Percentiles rank a stretch among this genome's conserved stretches.
Evolutionary conservation across 1,284 basidiomycete genomes (phyloP).

Genomic region (Rhodotorula sp.): DNA sequence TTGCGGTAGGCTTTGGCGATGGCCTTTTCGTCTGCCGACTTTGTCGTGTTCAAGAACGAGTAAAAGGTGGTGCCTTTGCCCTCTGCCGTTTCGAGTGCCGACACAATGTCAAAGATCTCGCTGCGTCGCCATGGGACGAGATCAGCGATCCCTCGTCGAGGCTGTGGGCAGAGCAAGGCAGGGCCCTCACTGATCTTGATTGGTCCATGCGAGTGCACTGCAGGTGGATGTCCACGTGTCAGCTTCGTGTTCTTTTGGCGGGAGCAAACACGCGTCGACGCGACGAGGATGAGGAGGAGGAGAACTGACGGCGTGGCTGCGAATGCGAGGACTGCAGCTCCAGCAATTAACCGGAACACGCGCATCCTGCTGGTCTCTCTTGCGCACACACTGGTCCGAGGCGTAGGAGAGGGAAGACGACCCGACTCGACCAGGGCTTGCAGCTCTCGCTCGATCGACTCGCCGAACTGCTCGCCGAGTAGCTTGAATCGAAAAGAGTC

Average conservation of each 20-base stretch:
- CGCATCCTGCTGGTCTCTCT: slow-evolving; percentile 2
- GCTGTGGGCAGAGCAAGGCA: neutral
- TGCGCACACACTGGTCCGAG: neutral
- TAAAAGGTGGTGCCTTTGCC: slow-evolving; percentile 85
- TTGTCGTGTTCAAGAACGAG: slow-evolving; percentile 45
- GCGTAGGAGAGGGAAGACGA: too few relatives aligned
- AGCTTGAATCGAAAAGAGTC: neutral
- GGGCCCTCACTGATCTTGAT: slow-evolving; percentile 43
- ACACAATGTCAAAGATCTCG: slow-evolving; percentile 94
- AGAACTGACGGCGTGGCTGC: slow-evolving; percentile 22
- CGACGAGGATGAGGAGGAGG: neutral
- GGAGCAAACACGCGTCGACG: neutral
- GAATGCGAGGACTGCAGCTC: slow-evolving; percentile 23
- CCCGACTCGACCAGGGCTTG: too few relatives aligned
- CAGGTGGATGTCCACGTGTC: neutral
- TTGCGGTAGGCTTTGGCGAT: slow-evolving; percentile 85
- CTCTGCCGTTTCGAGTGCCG: slow-evolving; percentile 73
- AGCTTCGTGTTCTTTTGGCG: neutral
- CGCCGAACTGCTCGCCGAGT: neutral
- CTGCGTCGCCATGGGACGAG: slow-evolving; percentile 14
- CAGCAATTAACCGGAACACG: slow-evolving; percentile 16
- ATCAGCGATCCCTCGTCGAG: neutral
- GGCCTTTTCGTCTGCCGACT: slow-evolving; percentile 56
- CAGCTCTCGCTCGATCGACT: neutral
- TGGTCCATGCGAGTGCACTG: slow-evolving; percentile 42